Evolutionary conservation across 768 basidiomycete species (phyloP).

Genomic region (Mycena leptocephala): DNA sequence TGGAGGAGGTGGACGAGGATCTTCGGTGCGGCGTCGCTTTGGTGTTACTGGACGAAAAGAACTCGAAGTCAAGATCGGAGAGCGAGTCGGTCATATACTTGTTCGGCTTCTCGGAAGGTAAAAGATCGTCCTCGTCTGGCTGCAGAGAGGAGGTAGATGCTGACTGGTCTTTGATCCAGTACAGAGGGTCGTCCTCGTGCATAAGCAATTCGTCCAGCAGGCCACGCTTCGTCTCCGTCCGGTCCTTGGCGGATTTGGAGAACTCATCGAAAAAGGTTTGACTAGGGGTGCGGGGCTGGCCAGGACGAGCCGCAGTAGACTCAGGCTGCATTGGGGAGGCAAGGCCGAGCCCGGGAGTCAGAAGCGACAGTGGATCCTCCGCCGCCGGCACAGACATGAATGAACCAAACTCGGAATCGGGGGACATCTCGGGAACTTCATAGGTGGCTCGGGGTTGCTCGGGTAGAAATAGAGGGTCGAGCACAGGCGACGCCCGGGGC

Average conservation of each 20-base stretch:
- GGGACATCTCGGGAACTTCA: conserved; percentile 38
- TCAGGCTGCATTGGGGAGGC: neutral
- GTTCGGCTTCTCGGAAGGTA: conserved; percentile 35
- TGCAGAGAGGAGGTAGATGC: neutral
- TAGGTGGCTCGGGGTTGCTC: conserved; percentile 26
- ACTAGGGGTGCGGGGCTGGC: conserved; percentile 46
- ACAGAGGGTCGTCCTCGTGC: conserved; percentile 82
- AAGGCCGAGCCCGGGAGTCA: conserved; percentile 31
- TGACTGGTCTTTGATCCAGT: conserved; percentile 61
- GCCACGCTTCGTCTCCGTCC: conserved; percentile 66
- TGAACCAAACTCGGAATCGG: conserved; percentile 72
- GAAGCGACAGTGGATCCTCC: conserved; percentile 66
- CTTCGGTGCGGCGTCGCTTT: conserved; percentile 39
- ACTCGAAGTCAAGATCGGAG: conserved; percentile 57
- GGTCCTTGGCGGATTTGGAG: conserved; percentile 68
- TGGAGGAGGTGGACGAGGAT: conserved; percentile 35
- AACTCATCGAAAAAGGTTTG: conserved; percentile 76
- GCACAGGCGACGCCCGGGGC: conserved; percentile 53
- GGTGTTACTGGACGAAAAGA: conserved; percentile 47
- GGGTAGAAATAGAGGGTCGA: conserved; percentile 24
- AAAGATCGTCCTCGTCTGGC: conserved; percentile 25
- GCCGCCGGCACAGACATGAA: conserved; percentile 72
- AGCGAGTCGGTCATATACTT: conserved; percentile 37
- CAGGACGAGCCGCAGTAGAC: neutral
- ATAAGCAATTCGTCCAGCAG: conserved; percentile 77